Percentiles rank a stretch among this genome's conserved stretches.
These are phyloP conservation scores for Dactylellina cionopaga DNA, from an alignment of 2,329 filamentous ascomycete species.

Conservation along the genomic window DNA sequence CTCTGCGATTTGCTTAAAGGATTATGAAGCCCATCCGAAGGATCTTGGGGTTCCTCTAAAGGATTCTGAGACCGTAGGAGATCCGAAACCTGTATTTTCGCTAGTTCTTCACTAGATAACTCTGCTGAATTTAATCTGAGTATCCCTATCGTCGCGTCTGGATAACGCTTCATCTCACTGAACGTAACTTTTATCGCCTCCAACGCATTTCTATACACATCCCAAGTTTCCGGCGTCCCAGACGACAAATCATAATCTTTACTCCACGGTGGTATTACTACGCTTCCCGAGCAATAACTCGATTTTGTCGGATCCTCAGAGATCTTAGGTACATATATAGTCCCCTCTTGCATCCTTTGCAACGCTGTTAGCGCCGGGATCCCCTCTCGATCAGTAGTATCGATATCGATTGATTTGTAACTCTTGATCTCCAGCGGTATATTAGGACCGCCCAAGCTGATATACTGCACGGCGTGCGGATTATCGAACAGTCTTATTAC, in stretches of 20 bases:
- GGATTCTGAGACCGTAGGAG: too few species aligned
- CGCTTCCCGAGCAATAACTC: conserved; percentile 27
- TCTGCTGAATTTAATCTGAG: not conserved
- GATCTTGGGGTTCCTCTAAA: too few species aligned
- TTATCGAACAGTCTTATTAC: conserved; percentile 26
- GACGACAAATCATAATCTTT: conserved; percentile 17
- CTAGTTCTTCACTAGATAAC: not conserved
- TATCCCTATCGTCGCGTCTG: not conserved
- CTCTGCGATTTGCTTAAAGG: too few species aligned
- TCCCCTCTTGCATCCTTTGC: conserved; percentile 26
- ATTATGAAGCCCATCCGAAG: too few species aligned
- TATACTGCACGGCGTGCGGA: conserved; percentile 15
- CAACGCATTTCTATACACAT: conserved; percentile 12
- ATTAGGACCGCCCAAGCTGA: conserved; percentile 15
- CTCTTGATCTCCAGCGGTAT: conserved; percentile 5
- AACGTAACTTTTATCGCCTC: not conserved
- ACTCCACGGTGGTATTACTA: conserved; percentile 28
- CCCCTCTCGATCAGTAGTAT: not conserved
- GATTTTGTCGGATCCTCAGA: conserved; percentile 4
- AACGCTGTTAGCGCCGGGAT: not conserved
- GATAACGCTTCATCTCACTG: not conserved
- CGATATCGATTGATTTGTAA: conserved; percentile 5
- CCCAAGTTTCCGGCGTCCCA: not conserved
- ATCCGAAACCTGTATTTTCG: too few species aligned
- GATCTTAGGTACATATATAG: conserved; percentile 25